These are phyloP conservation scores for Athelia psychrophila DNA, from an alignment of 1,284 basidiomycete genomes.

Conservation along the genomic window DNA sequence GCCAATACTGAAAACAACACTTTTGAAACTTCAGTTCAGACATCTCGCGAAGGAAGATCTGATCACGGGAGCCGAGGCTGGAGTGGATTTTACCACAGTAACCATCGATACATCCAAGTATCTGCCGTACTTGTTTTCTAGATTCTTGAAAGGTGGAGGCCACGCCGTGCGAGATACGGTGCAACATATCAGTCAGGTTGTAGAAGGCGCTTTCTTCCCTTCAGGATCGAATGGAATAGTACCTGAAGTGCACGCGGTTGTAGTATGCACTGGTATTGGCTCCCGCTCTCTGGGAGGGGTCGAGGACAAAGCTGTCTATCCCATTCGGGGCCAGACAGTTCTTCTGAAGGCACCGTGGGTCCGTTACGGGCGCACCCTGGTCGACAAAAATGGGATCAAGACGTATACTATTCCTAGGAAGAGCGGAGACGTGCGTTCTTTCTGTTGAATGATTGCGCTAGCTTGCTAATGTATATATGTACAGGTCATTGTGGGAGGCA, in stretches of 20 bases:
- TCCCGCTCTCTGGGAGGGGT: slow-evolving; percentile 77
- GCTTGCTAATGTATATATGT: slow-evolving; percentile 2
- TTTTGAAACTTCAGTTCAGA: slow-evolving; percentile 41
- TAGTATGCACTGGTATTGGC: slow-evolving; percentile 67
- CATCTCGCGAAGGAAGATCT: slow-evolving; percentile 42
- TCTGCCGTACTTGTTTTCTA: slow-evolving; percentile 61
- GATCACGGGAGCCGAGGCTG: slow-evolving; percentile 38
- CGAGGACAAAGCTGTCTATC: slow-evolving; percentile 69
- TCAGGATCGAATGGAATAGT: slow-evolving; percentile 9
- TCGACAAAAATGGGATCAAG: slow-evolving; percentile 44
- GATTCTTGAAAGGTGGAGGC: slow-evolving; percentile 63
- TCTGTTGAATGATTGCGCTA: not conserved
- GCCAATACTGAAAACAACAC: not conserved
- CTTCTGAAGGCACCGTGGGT: slow-evolving; percentile 76
- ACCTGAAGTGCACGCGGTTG: slow-evolving; percentile 45
- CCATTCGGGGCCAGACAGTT: slow-evolving; percentile 86
- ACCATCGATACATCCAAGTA: slow-evolving; percentile 70
- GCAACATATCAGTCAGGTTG: slow-evolving; percentile 63
- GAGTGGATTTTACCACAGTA: slow-evolving; percentile 59
- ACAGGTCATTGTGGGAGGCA: slow-evolving; percentile 69
- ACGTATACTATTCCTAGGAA: slow-evolving; percentile 73
- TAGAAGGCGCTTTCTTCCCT: slow-evolving; percentile 48
- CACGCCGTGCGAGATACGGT: slow-evolving; percentile 50
- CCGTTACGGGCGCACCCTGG: slow-evolving; percentile 54
- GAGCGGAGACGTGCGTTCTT: slow-evolving; percentile 55